These are phyloP conservation scores for Leptodermis oblonga DNA, from an alignment of 257 asterid genomes.

Conservation along the genomic window DNA sequence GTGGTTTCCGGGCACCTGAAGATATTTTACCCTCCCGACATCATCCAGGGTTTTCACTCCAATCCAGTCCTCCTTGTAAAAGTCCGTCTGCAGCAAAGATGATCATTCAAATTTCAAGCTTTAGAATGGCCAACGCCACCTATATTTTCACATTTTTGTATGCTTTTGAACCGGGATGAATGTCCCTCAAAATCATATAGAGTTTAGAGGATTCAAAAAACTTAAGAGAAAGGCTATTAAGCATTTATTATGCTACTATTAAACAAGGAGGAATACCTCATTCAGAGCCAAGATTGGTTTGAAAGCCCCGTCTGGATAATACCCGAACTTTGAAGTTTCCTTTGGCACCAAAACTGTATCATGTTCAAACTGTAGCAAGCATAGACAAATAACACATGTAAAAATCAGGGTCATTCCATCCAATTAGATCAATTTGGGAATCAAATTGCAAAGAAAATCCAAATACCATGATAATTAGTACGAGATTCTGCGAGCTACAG, in stretches of 20 bases:
- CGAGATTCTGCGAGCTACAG: conserved; percentile 70
- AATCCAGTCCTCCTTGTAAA: conserved; percentile 81
- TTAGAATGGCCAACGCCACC: not conserved
- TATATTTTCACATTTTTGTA: too few relatives aligned
- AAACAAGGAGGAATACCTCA: conserved; percentile 40
- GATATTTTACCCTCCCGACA: conserved; percentile 59
- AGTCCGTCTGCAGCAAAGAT: conserved; percentile 30
- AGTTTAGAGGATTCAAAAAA: not conserved
- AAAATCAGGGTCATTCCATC: not conserved
- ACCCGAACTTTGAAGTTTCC: conserved; percentile 96
- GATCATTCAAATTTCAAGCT: not conserved
- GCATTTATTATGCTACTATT: too few relatives aligned
- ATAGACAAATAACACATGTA: not conserved
- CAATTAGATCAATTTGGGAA: not conserved
- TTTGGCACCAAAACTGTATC: conserved; percentile 87
- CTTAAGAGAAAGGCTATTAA: not conserved
- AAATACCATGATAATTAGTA: conserved; percentile 83
- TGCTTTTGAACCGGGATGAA: too few relatives aligned
- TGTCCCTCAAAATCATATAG: not conserved
- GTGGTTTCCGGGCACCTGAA: conserved; percentile 70
- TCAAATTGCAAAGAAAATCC: conserved; percentile 6
- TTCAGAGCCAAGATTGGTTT: conserved; percentile 59
- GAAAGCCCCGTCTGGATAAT: conserved; percentile 86
- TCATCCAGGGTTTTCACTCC: conserved; percentile 67
- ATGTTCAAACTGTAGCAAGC: conserved; percentile 34